Conservation (phyloP, 2,329 filamentous ascomycete species). For the Xylaria sp. region DNA sequence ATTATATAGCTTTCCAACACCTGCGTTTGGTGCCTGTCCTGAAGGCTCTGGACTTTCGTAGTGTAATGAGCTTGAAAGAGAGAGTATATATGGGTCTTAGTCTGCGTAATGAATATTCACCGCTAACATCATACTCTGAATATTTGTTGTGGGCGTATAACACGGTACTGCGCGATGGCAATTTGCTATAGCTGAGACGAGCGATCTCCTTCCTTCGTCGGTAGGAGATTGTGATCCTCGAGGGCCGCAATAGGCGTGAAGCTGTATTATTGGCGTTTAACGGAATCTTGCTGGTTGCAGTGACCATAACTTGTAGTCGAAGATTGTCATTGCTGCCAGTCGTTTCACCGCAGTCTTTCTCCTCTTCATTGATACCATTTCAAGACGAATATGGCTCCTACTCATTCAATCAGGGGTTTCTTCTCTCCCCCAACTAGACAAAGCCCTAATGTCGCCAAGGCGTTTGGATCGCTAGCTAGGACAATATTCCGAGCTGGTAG, state of each 20-base stretch:
- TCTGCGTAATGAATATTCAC: not conserved
- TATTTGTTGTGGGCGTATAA: conserved; percentile 1
- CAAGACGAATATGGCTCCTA: not conserved
- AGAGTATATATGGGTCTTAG: not conserved
- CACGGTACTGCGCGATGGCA: not conserved
- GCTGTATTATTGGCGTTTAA: conserved; percentile 5
- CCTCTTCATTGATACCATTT: not conserved
- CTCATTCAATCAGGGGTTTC: conserved; percentile 73
- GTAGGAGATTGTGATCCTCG: conserved; percentile 1
- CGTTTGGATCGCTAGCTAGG: conserved; percentile 76
- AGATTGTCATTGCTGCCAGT: conserved; percentile 7
- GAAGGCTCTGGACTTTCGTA: not conserved
- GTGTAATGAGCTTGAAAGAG: not conserved
- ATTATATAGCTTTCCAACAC: conserved; percentile 4
- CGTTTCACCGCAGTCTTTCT: conserved; percentile 9
- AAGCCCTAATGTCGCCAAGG: conserved; percentile 70
- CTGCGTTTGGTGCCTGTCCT: not conserved
- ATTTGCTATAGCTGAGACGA: not conserved
- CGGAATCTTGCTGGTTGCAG: conserved; percentile 9
- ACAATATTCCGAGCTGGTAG: conserved; percentile 88
- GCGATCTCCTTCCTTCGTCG: not conserved
- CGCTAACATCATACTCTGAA: conserved; percentile 2
- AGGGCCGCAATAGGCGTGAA: conserved; percentile 10
- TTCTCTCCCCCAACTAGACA: conserved; percentile 72
- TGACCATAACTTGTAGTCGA: conserved; percentile 7